Conservation (phyloP, 768 basidiomycete species). For the Mycena filopes region DNA sequence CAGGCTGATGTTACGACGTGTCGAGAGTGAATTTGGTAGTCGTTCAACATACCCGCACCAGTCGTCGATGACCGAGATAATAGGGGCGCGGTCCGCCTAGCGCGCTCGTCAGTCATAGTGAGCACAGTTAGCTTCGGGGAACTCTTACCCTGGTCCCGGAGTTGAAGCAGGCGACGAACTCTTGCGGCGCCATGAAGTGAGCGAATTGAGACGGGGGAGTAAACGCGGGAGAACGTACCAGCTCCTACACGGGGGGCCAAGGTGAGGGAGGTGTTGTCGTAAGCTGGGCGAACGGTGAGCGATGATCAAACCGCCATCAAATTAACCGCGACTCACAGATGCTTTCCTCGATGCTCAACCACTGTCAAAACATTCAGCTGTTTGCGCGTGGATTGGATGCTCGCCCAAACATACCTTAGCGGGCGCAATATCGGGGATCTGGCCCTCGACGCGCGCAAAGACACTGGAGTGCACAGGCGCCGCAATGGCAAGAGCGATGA, state of each 20-base stretch:
- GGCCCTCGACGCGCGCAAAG: constrained; percentile 7
- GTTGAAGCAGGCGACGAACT: neutral
- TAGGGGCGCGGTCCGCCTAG: constrained; percentile 13
- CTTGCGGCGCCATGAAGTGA: neutral
- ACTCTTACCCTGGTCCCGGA: neutral
- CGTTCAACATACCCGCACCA: constrained; percentile 2
- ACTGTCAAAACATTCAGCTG: neutral
- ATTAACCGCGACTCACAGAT: neutral
- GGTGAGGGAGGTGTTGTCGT: neutral
- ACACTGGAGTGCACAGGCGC: neutral
- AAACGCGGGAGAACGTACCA: neutral
- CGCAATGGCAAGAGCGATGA: neutral
- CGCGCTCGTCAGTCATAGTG: neutral
- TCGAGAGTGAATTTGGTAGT: too few relatives aligned
- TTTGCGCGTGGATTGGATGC: too few relatives aligned
- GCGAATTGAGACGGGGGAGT: too few relatives aligned
- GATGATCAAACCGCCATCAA: too few relatives aligned
- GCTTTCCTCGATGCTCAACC: constrained; percentile 11
- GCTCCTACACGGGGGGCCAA: neutral
- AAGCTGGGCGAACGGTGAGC: neutral
- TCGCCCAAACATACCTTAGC: neutral
- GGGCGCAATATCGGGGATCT: neutral
- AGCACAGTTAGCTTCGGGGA: too few relatives aligned
- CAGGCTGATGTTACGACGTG: too few relatives aligned
- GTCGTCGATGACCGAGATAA: constrained; percentile 16